Base-by-base conservation (phyloP, 345 rosid genomes). In the Eucalyptus microcorys region DNA sequence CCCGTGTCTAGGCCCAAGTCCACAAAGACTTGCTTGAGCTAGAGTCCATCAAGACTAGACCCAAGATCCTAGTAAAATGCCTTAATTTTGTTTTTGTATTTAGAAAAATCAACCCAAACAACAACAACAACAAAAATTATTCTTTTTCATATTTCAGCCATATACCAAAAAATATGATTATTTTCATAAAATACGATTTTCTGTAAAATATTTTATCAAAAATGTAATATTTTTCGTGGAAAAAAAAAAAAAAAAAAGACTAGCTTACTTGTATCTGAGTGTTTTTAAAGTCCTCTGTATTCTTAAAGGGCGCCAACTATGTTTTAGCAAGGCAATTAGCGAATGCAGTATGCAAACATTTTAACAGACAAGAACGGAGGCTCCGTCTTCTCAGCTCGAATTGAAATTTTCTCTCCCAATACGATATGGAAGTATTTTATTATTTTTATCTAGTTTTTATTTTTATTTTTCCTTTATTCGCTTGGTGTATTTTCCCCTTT, bases 231-330 rank as follows among this genome's bases (percentile, higher is more conserved):
- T 55, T 55, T 55, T 26, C 1, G 1, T 9, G 13, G 24, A 55
- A 22, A 55, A 24, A 8, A 3, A 0, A 7, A 55, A 55, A 22
- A 55, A 24, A 8, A 3, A 0, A 7, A 59, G 66, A 27, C 8
- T 0, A 4, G 10, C 37, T 14, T 30, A 64, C 76, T 64, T 64
- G 14, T 12, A 64, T n/a, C 19, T n/a, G 0, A 14, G 1, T 64
- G 10, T 19, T n/a, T 64, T 64, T 64, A 64, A n/a, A 64, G 21
- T 64, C 17, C 10, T n/a, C 8, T 4, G 37, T n/a, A 7, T 64
- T 64, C 3, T 64, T 1, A 19, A 14, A 64, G 21, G 14, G 34
- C 19, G 19, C 3, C 37, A 14, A 64, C 37, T 4, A n/a, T 30
- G 32, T 27, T 55, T 9, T 55, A 10, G 61, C 30, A 24, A 55